A percentile compares a stretch with the other conserved stretches of the same genome.
Evolutionary conservation across 1,139 yeast genomes (phyloP).

Genomic region (Hanseniaspora uvarum): DNA sequence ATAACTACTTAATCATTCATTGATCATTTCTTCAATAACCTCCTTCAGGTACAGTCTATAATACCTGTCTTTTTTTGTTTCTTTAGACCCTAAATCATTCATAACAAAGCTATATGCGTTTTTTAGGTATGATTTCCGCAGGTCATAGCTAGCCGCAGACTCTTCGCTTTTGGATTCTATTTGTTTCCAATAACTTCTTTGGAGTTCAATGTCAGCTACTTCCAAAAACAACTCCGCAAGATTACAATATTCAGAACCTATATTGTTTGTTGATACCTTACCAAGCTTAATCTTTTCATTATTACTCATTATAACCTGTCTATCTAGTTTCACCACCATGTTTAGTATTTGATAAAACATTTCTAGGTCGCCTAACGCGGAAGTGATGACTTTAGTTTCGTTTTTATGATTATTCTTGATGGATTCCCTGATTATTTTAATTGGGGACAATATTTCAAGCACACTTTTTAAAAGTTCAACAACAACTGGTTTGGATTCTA

Average conservation of each 20-base stretch:
- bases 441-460: background rate
- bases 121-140: background rate
- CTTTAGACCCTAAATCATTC: conserved; percentile 3
- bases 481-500: background rate
- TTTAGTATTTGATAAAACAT: background rate
- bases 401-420: background rate
- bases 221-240: conserved; percentile 5
- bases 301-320: background rate
- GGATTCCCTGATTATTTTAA: background rate
- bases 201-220: conserved; percentile 2
- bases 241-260: conserved; percentile 9
- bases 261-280: background rate
- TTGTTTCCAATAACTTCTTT: background rate
- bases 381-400: background rate
- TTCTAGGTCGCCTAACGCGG: background rate
- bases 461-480: background rate
- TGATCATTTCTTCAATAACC: background rate
- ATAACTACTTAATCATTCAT: too few relatives aligned
- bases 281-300: background rate
- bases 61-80: conserved; percentile 5
- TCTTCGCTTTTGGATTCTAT: background rate
- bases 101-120: background rate
- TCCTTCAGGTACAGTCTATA: conserved; percentile 8
- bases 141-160: background rate
- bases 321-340: background rate